Base-by-base conservation (phyloP, 148 eudicot genomes). In the Fagopyrum tataricum region DNA sequence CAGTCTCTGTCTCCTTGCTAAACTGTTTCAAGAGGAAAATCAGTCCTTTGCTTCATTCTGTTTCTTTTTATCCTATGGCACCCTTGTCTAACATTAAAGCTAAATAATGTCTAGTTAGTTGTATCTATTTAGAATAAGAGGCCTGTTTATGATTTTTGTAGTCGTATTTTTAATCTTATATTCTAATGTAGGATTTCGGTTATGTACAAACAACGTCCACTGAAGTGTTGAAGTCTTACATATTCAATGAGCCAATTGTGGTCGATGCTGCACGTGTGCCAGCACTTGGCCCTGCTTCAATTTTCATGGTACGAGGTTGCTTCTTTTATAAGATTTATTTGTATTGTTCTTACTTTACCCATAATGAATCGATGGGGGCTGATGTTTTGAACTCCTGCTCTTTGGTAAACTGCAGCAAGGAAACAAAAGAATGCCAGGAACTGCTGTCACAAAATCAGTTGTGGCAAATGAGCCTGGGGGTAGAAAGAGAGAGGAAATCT, bases 381-480 rank as follows among this genome's bases (percentile, higher is more conserved):
- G 62, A 47, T 72, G 20, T 72, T 23, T 67, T 71, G 62, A 52
- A 74, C 72, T 76, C 51, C 51, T 71, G 48, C 41, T 42, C 72
- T 26, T 73, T 84, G 71, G 46, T 48, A 76, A 67, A 13, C 70
- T 83, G 84, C 91, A 94, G 97, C 97, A 94, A 91, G 93, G 97
- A 71, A 83, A 59, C 81, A 91, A 89, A 88, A 82, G 98, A 84
- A 91, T 91, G 98, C 98, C 97, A 67, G 98, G 98, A 81, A 94
- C 97, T 74, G 98, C 98, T 74, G 84, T 89, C 75, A 89, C 98
- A 26, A 94, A 94, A 77, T 94, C 97, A 75, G 97, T 94, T 67
- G 98, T 94, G 72, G 97, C 97, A 71, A 82, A 91, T 87, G 98
- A 91, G 77, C 97, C 97, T 76, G 96, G 90, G 52, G 96, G 98